Evolutionary conservation across 805 yeast species (phyloP).

Genomic region (Yarrowia divulgata): DNA sequence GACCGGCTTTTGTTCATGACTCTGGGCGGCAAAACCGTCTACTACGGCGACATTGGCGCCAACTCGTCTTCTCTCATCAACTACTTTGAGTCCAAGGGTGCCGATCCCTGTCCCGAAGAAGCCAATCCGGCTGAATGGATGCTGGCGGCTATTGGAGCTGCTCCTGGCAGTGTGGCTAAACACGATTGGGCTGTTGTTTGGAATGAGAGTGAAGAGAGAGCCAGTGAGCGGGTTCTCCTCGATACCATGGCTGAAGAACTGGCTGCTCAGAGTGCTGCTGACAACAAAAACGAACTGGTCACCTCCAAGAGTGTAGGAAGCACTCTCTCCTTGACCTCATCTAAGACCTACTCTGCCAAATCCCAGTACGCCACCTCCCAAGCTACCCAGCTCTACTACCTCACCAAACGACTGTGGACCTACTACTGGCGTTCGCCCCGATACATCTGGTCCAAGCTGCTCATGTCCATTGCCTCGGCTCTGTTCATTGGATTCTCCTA

Average conservation of each 20-base stretch:
- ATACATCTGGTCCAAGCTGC: slow-evolving; percentile 64
- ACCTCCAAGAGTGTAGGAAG: slow-evolving; percentile 4
- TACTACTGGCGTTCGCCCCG: slow-evolving; percentile 73
- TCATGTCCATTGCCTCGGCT: slow-evolving; percentile 61
- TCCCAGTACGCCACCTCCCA: slow-evolving; percentile 54
- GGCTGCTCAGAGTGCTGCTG: slow-evolving; percentile 72
- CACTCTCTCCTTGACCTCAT: neutral
- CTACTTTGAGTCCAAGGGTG: slow-evolving; percentile 72
- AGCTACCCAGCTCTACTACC: slow-evolving; percentile 54
- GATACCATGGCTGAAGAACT: slow-evolving; percentile 60
- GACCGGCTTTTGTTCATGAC: slow-evolving; percentile 76
- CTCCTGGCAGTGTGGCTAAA: slow-evolving; percentile 50
- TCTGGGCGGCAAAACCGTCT: slow-evolving; percentile 74
- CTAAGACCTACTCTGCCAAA: slow-evolving; percentile 47
- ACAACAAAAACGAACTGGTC: slow-evolving; percentile 50
- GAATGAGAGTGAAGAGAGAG: slow-evolving; percentile 70
- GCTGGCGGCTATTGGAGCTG: slow-evolving; percentile 63
- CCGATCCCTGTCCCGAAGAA: slow-evolving; percentile 67
- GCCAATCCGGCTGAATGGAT: slow-evolving; percentile 93
- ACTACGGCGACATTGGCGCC: slow-evolving; percentile 75
- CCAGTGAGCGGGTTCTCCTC: slow-evolving; percentile 62
- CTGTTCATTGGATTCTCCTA: slow-evolving; percentile 74
- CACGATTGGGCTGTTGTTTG: slow-evolving; percentile 67
- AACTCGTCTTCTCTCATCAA: slow-evolving; percentile 63
- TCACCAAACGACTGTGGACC: slow-evolving; percentile 60